A percentile compares a stretch with the other conserved stretches of the same genome.
Conservation (phyloP, 1,284 basidiomycete genomes). For the Lentinula novae-zelandiae region DNA sequence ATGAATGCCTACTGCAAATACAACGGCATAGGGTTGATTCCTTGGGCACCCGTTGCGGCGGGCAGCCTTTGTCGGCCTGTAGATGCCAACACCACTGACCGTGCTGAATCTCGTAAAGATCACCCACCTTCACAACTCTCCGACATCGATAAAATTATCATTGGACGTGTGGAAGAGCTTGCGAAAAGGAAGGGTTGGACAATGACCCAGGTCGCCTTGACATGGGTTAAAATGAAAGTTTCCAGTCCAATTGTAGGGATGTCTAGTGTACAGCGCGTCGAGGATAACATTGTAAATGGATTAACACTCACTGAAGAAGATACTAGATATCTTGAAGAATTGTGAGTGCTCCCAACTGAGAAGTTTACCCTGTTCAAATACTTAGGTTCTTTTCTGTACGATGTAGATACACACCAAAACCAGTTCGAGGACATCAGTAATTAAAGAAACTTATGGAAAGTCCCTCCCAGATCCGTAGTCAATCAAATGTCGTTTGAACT, state of each 20-base stretch:
- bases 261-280: slow-evolving; percentile 10
- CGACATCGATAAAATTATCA: slow-evolving; percentile 22
- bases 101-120: slow-evolving; percentile 1
- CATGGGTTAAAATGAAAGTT: slow-evolving; percentile 24
- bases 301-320: slow-evolving; percentile 11
- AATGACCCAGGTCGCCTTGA: slow-evolving; percentile 26
- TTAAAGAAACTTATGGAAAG: too few relatives aligned
- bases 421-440: background rate
- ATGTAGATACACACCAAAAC: background rate
- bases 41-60: slow-evolving; percentile 14
- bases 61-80: slow-evolving; percentile 15
- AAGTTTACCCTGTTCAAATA: too few relatives aligned
- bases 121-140: background rate
- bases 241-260: slow-evolving; percentile 23
- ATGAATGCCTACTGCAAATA: slow-evolving; percentile 16
- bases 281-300: slow-evolving; percentile 13
- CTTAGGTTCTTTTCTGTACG: background rate
- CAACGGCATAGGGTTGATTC: slow-evolving; percentile 26
- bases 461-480: too few relatives aligned
- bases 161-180: slow-evolving; percentile 26
- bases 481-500: too few relatives aligned
- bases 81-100: slow-evolving; percentile 4
- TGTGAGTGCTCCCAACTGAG: slow-evolving; percentile 4
- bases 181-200: slow-evolving; percentile 23
- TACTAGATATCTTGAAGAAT: slow-evolving; percentile 15